Conservation (phyloP, 2,329 filamentous ascomycete species). For the Trematosphaeria pertusa region DNA sequence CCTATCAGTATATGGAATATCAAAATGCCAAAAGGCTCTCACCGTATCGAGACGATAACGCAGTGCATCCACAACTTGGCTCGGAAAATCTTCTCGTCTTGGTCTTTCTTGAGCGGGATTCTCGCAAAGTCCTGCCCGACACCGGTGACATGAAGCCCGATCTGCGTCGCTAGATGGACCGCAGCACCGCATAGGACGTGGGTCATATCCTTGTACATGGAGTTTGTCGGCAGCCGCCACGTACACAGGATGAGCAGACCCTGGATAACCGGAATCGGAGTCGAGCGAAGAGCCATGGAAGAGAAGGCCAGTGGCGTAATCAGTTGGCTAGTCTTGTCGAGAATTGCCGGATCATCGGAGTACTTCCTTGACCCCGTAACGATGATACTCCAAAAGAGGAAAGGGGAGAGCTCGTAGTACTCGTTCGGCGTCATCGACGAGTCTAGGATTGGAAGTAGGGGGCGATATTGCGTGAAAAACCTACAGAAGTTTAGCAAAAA, state of each 20-base stretch:
- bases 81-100: conserved; percentile 43
- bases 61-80: conserved; percentile 48
- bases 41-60: conserved; percentile 47
- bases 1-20: conserved; percentile 17
- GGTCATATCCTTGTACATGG: conserved; percentile 51
- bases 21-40: conserved; percentile 3
- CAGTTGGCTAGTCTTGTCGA: conserved; percentile 39
- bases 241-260: conserved; percentile 49
- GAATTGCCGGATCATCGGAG: conserved; percentile 43
- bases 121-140: conserved; percentile 51
- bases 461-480: conserved; percentile 45
- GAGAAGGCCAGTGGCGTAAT: conserved; percentile 48
- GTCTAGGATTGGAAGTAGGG: conserved; percentile 44
- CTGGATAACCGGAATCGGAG: conserved; percentile 49
- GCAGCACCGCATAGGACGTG: conserved; percentile 50
- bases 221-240: conserved; percentile 51
- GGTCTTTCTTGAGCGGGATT: conserved; percentile 44
- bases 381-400: conserved; percentile 51
- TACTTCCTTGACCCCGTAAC: conserved; percentile 50
- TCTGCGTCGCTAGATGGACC: conserved; percentile 50
- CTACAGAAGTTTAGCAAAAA: conserved; percentile 28
- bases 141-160: conserved; percentile 49
- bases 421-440: conserved; percentile 38
- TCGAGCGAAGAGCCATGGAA: conserved; percentile 45
- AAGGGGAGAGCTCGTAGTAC: conserved; percentile 42